Conservation (phyloP, 768 basidiomycete genomes). For the Termitomyces sp. region DNA sequence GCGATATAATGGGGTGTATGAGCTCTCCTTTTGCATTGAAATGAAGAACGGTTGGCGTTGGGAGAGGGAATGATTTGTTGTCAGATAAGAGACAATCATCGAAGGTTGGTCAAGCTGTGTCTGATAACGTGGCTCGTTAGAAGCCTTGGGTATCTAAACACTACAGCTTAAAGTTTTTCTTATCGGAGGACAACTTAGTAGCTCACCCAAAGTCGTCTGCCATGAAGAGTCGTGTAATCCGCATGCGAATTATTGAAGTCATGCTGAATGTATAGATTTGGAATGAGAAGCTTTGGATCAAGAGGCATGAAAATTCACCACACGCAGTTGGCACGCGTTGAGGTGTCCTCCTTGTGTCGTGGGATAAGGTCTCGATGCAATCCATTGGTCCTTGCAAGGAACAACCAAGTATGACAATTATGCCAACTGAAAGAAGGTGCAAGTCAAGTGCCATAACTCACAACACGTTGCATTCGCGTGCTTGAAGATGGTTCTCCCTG, state of each 20-base stretch:
- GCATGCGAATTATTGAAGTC: background rate
- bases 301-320: too few species aligned
- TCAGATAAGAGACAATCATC: conserved; percentile 2
- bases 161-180: background rate
- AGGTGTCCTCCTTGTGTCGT: background rate
- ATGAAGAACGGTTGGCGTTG: conserved; percentile 3
- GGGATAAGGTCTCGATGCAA: background rate
- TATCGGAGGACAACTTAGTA: background rate
- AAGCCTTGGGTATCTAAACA: background rate
- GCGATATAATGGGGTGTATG: too few species aligned
- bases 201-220: conserved; percentile 6
- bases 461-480: background rate
- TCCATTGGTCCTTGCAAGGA: background rate
- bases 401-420: background rate
- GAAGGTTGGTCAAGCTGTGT: background rate
- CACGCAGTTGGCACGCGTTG: background rate
- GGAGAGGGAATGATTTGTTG: background rate
- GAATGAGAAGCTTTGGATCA: background rate
- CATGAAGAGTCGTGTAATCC: too few species aligned
- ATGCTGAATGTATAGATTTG: background rate
- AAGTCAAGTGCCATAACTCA: background rate
- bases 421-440: background rate
- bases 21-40: conserved; percentile 18
- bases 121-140: too few species aligned
- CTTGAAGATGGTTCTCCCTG: background rate